Conservation (phyloP, 2,329 filamentous ascomycete genomes). For the Diplocarpon mali region DNA sequence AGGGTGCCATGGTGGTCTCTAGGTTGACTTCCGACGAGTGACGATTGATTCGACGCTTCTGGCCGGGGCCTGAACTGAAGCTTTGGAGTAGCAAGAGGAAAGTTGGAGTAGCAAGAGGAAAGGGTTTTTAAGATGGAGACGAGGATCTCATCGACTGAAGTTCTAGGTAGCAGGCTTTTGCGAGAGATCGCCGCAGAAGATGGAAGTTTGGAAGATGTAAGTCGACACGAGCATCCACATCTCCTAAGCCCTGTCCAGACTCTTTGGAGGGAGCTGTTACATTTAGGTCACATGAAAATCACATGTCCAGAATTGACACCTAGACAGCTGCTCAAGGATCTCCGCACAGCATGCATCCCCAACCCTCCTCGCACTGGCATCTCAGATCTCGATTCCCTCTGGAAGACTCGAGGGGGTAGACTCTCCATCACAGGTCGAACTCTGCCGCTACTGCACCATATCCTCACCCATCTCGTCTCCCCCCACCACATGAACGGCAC, state of each 20-base stretch:
- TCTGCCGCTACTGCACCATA: constrained; percentile 43
- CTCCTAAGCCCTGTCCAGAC: not conserved
- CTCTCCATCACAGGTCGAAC: constrained; percentile 42
- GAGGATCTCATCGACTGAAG: constrained; percentile 14
- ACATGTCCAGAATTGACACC: constrained; percentile 1
- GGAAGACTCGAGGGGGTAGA: constrained; percentile 36
- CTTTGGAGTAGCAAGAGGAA: not conserved
- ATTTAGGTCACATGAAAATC: constrained; percentile 6
- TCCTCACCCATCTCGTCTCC: constrained; percentile 40
- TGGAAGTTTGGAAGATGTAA: constrained; percentile 47
- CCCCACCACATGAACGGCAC: constrained; percentile 28
- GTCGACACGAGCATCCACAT: constrained; percentile 11
- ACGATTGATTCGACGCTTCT: not conserved
- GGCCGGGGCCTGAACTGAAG: not conserved
- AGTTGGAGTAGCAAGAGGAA: not conserved
- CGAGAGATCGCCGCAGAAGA: constrained; percentile 41
- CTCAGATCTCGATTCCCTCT: constrained; percentile 36
- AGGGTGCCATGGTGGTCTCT: constrained; percentile 41
- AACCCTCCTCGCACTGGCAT: constrained; percentile 25
- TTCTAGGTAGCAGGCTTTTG: constrained; percentile 38
- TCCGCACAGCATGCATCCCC: constrained; percentile 3
- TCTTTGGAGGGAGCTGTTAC: not conserved
- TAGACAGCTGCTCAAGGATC: constrained; percentile 8
- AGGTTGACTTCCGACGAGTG: not conserved
- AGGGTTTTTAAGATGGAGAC: constrained; percentile 2